Evolutionary conservation across 2,329 filamentous ascomycete species (phyloP), one percentile per base, ranked within the genome.

Genomic region (Aureobasidium mangrovei): DNA sequence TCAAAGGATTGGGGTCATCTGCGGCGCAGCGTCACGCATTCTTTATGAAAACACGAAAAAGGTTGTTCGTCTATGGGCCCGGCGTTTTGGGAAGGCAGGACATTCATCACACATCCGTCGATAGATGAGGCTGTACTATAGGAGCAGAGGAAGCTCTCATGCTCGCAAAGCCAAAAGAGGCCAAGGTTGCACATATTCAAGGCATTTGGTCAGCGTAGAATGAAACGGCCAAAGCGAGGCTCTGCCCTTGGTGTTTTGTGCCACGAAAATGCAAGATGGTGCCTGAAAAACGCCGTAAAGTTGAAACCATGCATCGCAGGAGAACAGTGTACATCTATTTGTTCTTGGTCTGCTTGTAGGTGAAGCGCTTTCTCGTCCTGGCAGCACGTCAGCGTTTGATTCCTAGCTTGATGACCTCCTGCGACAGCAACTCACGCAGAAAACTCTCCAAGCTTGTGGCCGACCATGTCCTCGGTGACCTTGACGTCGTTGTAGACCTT

Each of bases 391-490:
- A 43, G 29, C 53, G 27, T 47, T 45, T 39, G 44, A 45, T n/a
- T 10, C 33, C 5, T 42, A 27, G 12, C 45, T 10, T 35, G 10
- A 7, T 10, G 6, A 9, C 3, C 28, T 33, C 28, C 26, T 6
- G 35, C 32, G 7, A 32, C 12, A 8, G 26, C 27, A 47, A 82
- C 88, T 65, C 80, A 95, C 90, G 82, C 76, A 59, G 89, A 84
- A 69, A 95, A 96, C 73, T 96, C 91, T 63, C 91, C 91, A 62
- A 96, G 77, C 74, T 95, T 96, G 72, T 93, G 86, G 53, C 91
- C 91, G 47, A 96, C 91, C 91, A 96, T 96, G 65, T 95, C 88
- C 69, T 95, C 91, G 12, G 90, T 95, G 59, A 96, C 86, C 60
- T 77, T 79, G 53, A 95, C 78, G 62, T 93, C 87, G 63, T 85